Evolutionary conservation across 306 rosid genomes (phyloP).

Genomic region (Lathyrus oleraceus): DNA sequence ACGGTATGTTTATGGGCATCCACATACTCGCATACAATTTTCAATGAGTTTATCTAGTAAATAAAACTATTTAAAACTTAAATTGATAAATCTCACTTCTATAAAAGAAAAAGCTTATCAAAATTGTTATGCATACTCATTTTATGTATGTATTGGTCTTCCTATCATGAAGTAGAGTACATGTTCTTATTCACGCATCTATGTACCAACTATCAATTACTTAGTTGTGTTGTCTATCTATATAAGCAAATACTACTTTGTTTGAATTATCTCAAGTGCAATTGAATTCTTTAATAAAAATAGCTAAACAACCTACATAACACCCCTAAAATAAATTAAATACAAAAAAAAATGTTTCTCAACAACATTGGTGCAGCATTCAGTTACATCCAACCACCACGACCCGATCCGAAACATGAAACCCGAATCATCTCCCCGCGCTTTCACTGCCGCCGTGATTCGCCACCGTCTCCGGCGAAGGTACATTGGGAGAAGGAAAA

Average conservation of each 20-base stretch:
- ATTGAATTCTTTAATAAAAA: no score
- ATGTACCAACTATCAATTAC: no score
- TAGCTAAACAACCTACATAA: neutral
- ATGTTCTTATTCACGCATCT: no score
- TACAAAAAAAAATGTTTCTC: conserved; percentile 36
- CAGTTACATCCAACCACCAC: conserved; percentile 1
- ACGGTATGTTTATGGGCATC: no score
- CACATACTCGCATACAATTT: no score
- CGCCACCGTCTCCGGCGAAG: conserved; percentile 24
- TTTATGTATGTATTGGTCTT: no score
- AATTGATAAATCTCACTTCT: neutral
- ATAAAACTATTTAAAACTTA: neutral
- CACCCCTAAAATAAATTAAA: neutral
- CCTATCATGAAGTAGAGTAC: no score
- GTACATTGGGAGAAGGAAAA: conserved; percentile 35
- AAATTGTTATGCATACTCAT: neutral
- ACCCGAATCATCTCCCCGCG: conserved; percentile 3
- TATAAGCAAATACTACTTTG: neutral
- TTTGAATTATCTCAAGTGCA: no score
- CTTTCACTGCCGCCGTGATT: neutral
- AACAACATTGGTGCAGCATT: conserved; percentile 34
- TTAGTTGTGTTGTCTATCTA: neutral
- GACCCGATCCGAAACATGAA: conserved; percentile 43
- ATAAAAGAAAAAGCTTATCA: neutral
- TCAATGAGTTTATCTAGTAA: neutral